A percentile compares a stretch with the other conserved stretches of the same genome.
Evolutionary conservation across 75 land plant species (phyloP).

Genomic region (Pseudotsuga menziesii): DNA sequence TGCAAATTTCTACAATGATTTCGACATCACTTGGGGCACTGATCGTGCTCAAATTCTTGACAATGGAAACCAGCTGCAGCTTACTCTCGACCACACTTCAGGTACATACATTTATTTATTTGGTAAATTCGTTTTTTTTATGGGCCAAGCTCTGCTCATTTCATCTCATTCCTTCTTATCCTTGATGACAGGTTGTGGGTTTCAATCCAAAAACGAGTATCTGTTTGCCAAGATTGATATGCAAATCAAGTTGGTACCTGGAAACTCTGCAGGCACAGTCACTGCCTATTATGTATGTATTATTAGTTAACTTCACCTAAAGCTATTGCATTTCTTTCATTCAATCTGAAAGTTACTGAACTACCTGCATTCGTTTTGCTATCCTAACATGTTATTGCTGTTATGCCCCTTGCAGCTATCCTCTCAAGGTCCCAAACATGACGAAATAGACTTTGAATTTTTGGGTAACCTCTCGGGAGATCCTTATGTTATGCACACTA

Average conservation of each 20-base stretch:
- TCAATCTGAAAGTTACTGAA: not conserved
- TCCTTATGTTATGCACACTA: slow-evolving; percentile 48
- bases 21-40: slow-evolving; percentile 33
- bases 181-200: slow-evolving; percentile 27
- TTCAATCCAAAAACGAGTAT: slow-evolving; percentile 34
- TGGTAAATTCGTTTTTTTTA: too few species aligned
- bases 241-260: slow-evolving; percentile 41
- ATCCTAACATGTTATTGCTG: not conserved
- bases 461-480: slow-evolving; percentile 43
- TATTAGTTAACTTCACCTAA: too few species aligned
- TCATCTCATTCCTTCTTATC: not conserved
- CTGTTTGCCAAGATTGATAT: slow-evolving; percentile 34
- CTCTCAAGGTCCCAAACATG: slow-evolving; percentile 33
- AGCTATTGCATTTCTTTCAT: not conserved
- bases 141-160: not conserved
- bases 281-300: slow-evolving; percentile 30
- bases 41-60: slow-evolving; percentile 21
- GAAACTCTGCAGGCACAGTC: slow-evolving; percentile 45
- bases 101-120: slow-evolving; percentile 11
- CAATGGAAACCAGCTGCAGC: slow-evolving; percentile 23
- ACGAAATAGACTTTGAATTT: slow-evolving; percentile 54
- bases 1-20: slow-evolving; percentile 21
- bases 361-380: too few species aligned
- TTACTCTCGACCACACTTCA: slow-evolving; percentile 33
- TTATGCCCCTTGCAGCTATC: slow-evolving; percentile 26